Conservation (phyloP, 164 flowering plant species). For the Aristolochia fimbriata region DNA sequence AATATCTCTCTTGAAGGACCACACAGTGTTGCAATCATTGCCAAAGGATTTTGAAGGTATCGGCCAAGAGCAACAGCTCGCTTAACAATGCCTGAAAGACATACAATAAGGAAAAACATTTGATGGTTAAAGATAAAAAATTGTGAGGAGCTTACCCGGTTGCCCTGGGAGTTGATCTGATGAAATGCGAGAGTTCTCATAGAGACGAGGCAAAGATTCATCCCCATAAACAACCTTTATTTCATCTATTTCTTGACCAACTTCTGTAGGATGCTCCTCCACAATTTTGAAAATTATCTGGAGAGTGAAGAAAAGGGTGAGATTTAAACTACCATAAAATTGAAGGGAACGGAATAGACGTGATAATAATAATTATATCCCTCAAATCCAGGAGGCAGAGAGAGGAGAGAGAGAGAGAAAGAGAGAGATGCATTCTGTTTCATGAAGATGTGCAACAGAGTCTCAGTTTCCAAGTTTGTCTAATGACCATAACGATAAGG, state of each 20-base stretch:
- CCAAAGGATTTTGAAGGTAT: slow-evolving; percentile 87
- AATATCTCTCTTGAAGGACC: slow-evolving; percentile 86
- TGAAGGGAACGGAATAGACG: too few relatives aligned
- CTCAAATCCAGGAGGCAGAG: too few relatives aligned
- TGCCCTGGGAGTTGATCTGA: slow-evolving; percentile 81
- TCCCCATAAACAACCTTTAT: slow-evolving; percentile 76
- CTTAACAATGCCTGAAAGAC: slow-evolving; percentile 67
- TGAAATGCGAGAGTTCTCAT: slow-evolving; percentile 83
- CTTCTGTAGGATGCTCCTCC: slow-evolving; percentile 85
- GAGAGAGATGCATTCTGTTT: too few relatives aligned
- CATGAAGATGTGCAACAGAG: too few relatives aligned
- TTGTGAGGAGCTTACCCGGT: slow-evolving; percentile 30
- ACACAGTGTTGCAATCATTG: slow-evolving; percentile 89
- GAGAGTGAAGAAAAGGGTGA: not conserved
- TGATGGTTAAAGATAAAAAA: not conserved
- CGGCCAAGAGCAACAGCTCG: slow-evolving; percentile 98
- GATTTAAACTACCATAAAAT: too few relatives aligned
- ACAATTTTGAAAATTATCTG: slow-evolving; percentile 87
- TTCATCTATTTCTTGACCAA: slow-evolving; percentile 73
- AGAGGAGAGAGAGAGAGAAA: too few relatives aligned
- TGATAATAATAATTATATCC: too few relatives aligned
- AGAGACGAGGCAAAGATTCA: slow-evolving; percentile 81
- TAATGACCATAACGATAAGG: too few relatives aligned
- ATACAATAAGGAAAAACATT: not conserved
- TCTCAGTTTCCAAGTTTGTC: too few relatives aligned